Base-by-base conservation (phyloP, 805 yeast species). In the Ogataea methanolica region DNA sequence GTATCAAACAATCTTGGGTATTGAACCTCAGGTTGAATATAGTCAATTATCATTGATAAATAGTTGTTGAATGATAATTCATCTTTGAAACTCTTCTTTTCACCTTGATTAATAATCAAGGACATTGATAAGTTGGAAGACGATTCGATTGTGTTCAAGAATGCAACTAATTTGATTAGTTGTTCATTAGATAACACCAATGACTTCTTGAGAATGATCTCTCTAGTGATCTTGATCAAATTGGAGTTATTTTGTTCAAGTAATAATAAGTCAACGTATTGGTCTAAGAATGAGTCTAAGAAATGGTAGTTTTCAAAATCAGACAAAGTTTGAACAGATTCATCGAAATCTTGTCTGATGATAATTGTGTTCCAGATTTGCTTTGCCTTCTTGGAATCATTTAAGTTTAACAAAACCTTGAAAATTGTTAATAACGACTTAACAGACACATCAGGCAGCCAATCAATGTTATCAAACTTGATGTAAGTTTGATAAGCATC, bases 361-460 rank as follows among this genome's bases (percentile, higher is more conserved):
- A 68, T 54, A 6, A 57, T 53, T 50, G 59, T 55, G 46, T 64
- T 52, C 69, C 70, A 66, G 15, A 67, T 54, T 47, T 58, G 65
- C 5, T 44, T 33, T 5, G 68, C 62, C 39, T 52, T 46, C 5
- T 38, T 31, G 14, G 59, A 49, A 39, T 67, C 62, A 7, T 56
- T 49, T 7, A 22, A 19, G 33, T 60, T 56, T 23, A 61, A 40
- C 19, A 54, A 53, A 33, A 54, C 54, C 39, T 61, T 58, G 41
- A 63, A 56, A 16, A 66, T 44, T 21, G 54, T 48, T 38, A 64
- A 21, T 39, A 67, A 44, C 29, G 60, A 54, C 36, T 53, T 53
- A 35, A 65, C 59, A 23, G 59, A 47, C 16, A 66, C 61, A 42
- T 65, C 67, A n/a, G 72, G 72, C 41, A 68, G 53, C 66, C 68